These are phyloP conservation scores for Fragilaria radians DNA, from an alignment of 108 stramenopile genomes.

Conservation along the genomic window DNA sequence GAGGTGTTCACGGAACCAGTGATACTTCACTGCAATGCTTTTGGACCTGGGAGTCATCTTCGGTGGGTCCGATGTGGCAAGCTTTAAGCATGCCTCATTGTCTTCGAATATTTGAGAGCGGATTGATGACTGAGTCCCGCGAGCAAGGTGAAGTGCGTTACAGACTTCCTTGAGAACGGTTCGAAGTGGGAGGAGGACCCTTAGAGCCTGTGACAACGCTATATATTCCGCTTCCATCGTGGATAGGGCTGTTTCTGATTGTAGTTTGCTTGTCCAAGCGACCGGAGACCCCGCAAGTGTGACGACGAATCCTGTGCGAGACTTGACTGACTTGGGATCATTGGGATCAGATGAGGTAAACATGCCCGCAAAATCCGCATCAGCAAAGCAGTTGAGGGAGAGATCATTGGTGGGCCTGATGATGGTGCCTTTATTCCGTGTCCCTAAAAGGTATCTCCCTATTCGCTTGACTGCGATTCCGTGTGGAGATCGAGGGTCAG, in stretches of 20 bases:
- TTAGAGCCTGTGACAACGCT: conserved; percentile 8
- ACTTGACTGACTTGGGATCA: conserved; percentile 7
- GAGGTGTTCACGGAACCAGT: conserved; percentile 27
- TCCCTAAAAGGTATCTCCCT: conserved; percentile 11
- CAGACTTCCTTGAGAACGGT: conserved; percentile 19
- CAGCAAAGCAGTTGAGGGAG: conserved; percentile 22
- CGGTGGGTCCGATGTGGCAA: conserved; percentile 9
- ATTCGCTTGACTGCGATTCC: conserved; percentile 21
- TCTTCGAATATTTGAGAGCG: conserved; percentile 10
- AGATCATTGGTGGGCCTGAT: conserved; percentile 7
- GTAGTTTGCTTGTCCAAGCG: conserved; percentile 15
- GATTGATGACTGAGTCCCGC: not conserved
- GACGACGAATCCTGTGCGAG: conserved; percentile 19
- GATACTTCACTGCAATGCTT: conserved; percentile 23
- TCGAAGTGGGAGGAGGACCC: conserved; percentile 20
- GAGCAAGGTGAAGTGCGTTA: not conserved
- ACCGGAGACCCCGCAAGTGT: conserved; percentile 12
- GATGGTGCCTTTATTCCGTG: conserved; percentile 18
- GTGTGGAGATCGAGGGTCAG: conserved; percentile 24
- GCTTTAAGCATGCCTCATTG: conserved; percentile 21
- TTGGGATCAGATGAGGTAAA: not conserved
- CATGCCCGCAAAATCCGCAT: conserved; percentile 19
- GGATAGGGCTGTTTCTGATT: conserved; percentile 18
- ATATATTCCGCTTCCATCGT: conserved; percentile 33
- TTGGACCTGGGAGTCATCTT: conserved; percentile 30